Conservation (phyloP, 176 grass and related monocot species). For the Elymus sibiricus region DNA sequence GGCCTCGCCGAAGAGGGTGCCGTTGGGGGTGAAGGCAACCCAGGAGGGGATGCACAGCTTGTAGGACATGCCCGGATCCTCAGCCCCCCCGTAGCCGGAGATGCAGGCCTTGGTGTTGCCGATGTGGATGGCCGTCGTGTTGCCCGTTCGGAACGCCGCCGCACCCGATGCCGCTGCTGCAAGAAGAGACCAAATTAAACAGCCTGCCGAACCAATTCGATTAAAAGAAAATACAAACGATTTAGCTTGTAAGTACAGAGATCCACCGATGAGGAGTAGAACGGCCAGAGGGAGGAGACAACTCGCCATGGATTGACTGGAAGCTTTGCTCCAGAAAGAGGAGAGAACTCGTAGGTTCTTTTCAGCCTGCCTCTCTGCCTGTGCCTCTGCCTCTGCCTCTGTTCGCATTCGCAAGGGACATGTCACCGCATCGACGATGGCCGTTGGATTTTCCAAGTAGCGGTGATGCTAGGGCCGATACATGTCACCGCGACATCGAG, state of each 20-base stretch:
- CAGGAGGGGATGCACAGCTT: not conserved
- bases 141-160: not conserved
- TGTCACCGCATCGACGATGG: no score
- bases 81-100: not conserved
- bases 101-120: conserved; percentile 1
- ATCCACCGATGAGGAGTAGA: not conserved
- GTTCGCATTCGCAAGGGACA: no score
- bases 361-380: no score
- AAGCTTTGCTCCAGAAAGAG: no score
- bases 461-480: no score
- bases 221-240: no score
- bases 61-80: not conserved
- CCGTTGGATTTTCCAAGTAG: no score
- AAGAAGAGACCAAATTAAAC: not conserved
- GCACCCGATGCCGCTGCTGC: not conserved
- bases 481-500: no score
- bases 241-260: not conserved
- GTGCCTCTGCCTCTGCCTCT: no score
- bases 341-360: no score
- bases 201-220: no score
- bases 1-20: not conserved
- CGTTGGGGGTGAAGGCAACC: not conserved
- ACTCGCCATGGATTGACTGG: no score
- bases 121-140: not conserved
- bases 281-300: not conserved